These are phyloP conservation scores for Mortierella sp. DNA, from an alignment of 371 early-diverging fungal species.

Conservation along the genomic window DNA sequence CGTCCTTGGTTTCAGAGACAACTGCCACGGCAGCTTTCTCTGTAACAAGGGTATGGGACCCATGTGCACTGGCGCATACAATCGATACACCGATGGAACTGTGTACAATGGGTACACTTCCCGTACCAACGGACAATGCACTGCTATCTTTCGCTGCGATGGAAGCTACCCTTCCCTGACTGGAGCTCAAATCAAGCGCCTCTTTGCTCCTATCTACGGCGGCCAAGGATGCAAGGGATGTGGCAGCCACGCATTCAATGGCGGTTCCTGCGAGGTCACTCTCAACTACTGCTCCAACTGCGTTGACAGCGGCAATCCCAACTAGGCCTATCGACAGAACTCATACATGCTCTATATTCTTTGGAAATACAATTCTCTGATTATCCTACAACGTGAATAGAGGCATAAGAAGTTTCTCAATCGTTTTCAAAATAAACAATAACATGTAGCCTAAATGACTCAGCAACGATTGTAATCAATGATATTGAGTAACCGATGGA, in stretches of 20 bases:
- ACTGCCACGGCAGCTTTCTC: conserved; percentile 26
- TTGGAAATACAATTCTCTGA: background rate
- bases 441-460: no score
- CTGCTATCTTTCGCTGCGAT: conserved; percentile 37
- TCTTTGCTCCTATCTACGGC: conserved; percentile 33
- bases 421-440: no score
- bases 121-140: conserved; percentile 26
- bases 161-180: conserved; percentile 27
- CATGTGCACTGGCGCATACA: conserved; percentile 19
- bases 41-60: conserved; percentile 35
- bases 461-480: no score
- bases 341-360: background rate
- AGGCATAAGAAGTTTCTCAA: no score
- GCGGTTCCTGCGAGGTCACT: conserved; percentile 41
- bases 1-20: conserved; percentile 20
- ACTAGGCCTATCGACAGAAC: conserved; percentile 15
- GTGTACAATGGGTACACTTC: conserved; percentile 32
- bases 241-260: conserved; percentile 45
- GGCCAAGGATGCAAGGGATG: conserved; percentile 50
- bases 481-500: no score
- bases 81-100: conserved; percentile 29
- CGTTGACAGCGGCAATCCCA: conserved; percentile 29
- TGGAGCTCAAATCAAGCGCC: conserved; percentile 27
- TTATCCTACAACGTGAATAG: no score
- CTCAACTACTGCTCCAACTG: conserved; percentile 35